Base-by-base conservation (phyloP, 148 eudicot genomes). In the Mesembryanthemum crystallinum region DNA sequence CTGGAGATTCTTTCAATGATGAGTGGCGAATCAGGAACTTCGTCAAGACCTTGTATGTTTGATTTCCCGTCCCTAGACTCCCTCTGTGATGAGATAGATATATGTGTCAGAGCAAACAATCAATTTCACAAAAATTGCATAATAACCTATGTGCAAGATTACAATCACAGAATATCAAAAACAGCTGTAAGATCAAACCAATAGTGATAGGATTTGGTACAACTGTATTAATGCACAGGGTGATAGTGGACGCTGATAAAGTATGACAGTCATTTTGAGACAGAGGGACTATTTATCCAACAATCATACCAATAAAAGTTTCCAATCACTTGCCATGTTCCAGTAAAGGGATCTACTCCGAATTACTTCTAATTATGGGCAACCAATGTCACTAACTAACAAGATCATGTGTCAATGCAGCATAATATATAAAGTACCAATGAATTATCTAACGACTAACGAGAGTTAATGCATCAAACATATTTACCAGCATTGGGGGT, bases 1-100 rank as follows among this genome's bases (percentile, higher is more conserved):
- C 74, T 57, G 45, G 57, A 77, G 25, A 77, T 45, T 28, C 74
- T 23, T 29, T 77, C 79, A 59, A 77, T 62, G 45, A 77, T 77
- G 49, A 69, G 43, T 45, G 73, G 57, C 59, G 61, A 60, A 43
- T 77, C 73, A 42, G 73, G 73, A 37, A 42, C 63, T 32, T 37
- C 63, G 11, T 67, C 67, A 21, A 69, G 57, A 58, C 39, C 57
- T 1, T 42, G 21, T 17, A 42, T 5, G 67, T 42, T 60, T 21
- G n/a, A n/a, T 60, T 27, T 77, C 7, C 79, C 67, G 4, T 68
- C 68, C 67, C 17, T 39, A 1, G 45, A 4, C 6, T 77, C 73
- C 64, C 29, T 77, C 24, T 60, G 29, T 42, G 24, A 15, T 59
- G 17, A 63, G 18, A 57, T 20, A 39, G 58, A 35, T 43, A 57